Conservation (phyloP, 345 rosid genomes). For the Draba incana region DNA sequence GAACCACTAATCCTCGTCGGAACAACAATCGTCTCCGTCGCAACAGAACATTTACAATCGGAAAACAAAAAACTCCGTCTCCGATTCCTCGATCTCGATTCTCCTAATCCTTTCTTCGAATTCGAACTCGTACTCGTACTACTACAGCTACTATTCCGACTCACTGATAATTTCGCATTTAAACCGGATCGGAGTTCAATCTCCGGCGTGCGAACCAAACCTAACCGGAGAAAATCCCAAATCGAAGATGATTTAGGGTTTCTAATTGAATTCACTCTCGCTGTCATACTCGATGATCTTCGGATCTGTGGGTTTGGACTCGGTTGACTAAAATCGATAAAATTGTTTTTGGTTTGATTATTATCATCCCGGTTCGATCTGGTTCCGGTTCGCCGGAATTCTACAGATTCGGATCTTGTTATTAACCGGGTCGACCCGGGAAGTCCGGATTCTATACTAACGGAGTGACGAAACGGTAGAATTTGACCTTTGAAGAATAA, state of each 20-base stretch:
- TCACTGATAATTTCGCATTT: constrained; percentile 47
- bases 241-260: constrained; percentile 52
- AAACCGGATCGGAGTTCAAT: constrained; percentile 54
- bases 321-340: constrained; percentile 52
- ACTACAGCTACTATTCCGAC: constrained; percentile 61
- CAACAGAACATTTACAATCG: constrained; percentile 68
- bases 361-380: constrained; percentile 39
- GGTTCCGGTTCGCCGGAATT: constrained; percentile 38
- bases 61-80: constrained; percentile 47
- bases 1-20: constrained; percentile 23
- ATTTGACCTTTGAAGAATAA: constrained; percentile 74
- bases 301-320: constrained; percentile 83
- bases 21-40: constrained; percentile 47
- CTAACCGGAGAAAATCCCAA: constrained; percentile 72
- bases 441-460: constrained; percentile 53
- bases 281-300: constrained; percentile 45
- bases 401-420: constrained; percentile 64
- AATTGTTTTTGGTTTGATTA: constrained; percentile 45
- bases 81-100: constrained; percentile 41
- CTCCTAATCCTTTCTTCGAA: constrained; percentile 36
- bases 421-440: constrained; percentile 34
- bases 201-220: constrained; percentile 80
- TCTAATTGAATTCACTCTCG: constrained; percentile 36
- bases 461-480: constrained; percentile 65
- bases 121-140: constrained; percentile 51